phyloP scores from a whole-genome alignment of 371 early-diverging fungal species.

The Polyrhizophydium stewartii region DNA sequence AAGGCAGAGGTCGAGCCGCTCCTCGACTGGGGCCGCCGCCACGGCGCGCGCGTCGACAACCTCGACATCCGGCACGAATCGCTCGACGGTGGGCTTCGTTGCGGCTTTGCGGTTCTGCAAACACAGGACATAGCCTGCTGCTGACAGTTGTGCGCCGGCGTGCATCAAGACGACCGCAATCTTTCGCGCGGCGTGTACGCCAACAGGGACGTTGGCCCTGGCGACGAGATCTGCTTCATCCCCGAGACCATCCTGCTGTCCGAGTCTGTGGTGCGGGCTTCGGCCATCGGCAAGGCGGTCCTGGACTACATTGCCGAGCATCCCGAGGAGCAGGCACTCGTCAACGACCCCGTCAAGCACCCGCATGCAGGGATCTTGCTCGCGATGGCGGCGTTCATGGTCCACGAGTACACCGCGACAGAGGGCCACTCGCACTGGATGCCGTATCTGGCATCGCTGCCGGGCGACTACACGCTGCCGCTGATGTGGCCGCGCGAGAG shows the following conservation, averaged over 20 bases:
- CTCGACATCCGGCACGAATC: too few species aligned
- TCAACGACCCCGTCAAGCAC: not conserved
- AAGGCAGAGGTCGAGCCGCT: too few species aligned
- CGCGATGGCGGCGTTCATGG: constrained; percentile 11
- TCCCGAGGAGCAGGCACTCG: not conserved
- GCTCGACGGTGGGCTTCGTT: too few species aligned
- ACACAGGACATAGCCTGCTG: too few species aligned
- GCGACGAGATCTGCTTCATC: constrained; percentile 11
- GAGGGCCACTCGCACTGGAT: not conserved
- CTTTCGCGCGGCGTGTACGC: constrained; percentile 7
- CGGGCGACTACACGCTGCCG: constrained; percentile 9
- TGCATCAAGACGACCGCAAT: constrained; percentile 2
- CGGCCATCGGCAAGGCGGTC: constrained; percentile 8
- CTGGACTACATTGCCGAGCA: not conserved
- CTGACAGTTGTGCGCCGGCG: too few species aligned
- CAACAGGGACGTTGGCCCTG: not conserved
- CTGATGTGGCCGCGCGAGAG: constrained; percentile 9
- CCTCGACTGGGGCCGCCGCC: constrained; percentile 2
- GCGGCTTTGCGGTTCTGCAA: too few species aligned
- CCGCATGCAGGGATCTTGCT: constrained; percentile 8
- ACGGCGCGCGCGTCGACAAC: not conserved
- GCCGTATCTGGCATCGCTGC: constrained; percentile 15
- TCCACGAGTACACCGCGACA: constrained; percentile 1
- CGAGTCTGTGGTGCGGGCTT: constrained; percentile 5
- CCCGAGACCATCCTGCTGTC: constrained; percentile 9